A percentile compares a stretch with the other conserved stretches of the same genome.
phyloP scores from a whole-genome alignment of 208 protist species.

The Borovskyia barvae region DNA sequence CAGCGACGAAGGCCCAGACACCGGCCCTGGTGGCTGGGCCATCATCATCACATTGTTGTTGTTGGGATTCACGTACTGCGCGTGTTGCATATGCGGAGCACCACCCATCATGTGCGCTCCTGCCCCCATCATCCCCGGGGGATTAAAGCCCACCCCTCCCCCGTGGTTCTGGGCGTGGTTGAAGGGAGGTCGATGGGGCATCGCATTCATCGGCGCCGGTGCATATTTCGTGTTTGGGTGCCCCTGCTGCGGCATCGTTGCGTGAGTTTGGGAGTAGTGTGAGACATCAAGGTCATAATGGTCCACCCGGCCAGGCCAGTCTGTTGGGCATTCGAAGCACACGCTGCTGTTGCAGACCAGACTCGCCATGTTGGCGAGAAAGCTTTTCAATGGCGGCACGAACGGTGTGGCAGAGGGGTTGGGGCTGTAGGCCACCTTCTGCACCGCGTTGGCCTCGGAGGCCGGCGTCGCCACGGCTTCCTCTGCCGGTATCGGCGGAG shows the following conservation, averaged over 20 bases:
- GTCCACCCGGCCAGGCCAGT: conserved; percentile 61
- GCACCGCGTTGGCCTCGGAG: conserved; percentile 14
- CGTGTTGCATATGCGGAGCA: conserved; percentile 33
- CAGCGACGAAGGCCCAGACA: conserved; percentile 18
- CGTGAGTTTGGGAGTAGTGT: conserved; percentile 42
- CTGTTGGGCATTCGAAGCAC: conserved; percentile 40
- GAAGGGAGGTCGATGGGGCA: conserved; percentile 13
- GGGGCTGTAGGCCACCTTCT: conserved; percentile 44
- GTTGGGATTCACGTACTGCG: conserved; percentile 28
- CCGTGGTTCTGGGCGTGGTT: conserved; percentile 31
- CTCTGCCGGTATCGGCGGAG: neutral
- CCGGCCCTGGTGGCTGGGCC: conserved; percentile 9
- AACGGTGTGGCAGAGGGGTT: conserved; percentile 48
- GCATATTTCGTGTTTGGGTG: conserved; percentile 24
- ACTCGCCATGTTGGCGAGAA: conserved; percentile 47
- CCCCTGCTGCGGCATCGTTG: conserved; percentile 7
- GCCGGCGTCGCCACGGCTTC: conserved; percentile 13
- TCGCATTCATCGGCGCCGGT: conserved; percentile 17
- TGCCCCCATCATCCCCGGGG: conserved; percentile 9
- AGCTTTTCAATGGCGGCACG: conserved; percentile 41
- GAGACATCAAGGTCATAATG: conserved; percentile 74
- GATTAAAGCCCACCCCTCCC: conserved; percentile 15
- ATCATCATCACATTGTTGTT: conserved; percentile 29
- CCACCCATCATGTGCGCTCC: conserved; percentile 16
- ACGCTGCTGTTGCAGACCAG: conserved; percentile 40